phyloP scores from a whole-genome alignment of 2,329 filamentous ascomycete species.

The Colletotrichum eleusines region DNA sequence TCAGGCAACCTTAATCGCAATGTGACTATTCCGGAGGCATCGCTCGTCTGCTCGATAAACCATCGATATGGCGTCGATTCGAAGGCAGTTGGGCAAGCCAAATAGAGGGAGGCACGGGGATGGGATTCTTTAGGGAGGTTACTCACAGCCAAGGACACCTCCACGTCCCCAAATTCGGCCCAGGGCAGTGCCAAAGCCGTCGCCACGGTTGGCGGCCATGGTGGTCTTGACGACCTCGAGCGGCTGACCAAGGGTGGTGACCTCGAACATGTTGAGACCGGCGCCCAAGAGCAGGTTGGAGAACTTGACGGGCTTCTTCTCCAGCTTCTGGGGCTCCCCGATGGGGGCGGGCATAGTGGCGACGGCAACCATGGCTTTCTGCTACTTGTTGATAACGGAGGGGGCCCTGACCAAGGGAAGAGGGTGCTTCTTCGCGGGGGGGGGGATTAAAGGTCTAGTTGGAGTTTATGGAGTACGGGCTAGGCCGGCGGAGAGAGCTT shows the following conservation, averaged over 20 bases:
- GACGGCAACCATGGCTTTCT: conserved; percentile 72
- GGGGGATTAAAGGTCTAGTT: conserved; percentile 45
- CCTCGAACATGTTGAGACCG: conserved; percentile 96
- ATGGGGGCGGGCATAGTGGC: conserved; percentile 65
- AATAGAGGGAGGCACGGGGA: not conserved
- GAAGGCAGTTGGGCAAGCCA: not conserved
- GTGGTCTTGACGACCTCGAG: conserved; percentile 99
- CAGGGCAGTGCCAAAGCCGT: conserved; percentile 86
- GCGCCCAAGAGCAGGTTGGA: conserved; percentile 96
- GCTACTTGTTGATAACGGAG: conserved; percentile 58
- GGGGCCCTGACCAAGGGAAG: conserved; percentile 98
- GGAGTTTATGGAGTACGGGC: conserved; percentile 38
- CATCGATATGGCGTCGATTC: not conserved
- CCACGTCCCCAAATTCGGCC: conserved; percentile 92
- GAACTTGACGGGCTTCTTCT: conserved; percentile 99
- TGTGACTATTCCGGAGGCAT: not conserved
- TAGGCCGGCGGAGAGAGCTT: conserved; percentile 7
- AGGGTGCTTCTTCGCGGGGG: conserved; percentile 84
- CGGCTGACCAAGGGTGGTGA: conserved; percentile 77
- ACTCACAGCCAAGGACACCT: conserved; percentile 93
- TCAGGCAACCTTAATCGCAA: conserved; percentile 44
- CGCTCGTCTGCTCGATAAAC: not conserved
- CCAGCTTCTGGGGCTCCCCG: conserved; percentile 68
- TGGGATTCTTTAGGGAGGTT: conserved; percentile 24
- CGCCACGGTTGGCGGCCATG: conserved; percentile 96